Conservation (phyloP, 805 yeast species). For the Barnettozyma populi region DNA sequence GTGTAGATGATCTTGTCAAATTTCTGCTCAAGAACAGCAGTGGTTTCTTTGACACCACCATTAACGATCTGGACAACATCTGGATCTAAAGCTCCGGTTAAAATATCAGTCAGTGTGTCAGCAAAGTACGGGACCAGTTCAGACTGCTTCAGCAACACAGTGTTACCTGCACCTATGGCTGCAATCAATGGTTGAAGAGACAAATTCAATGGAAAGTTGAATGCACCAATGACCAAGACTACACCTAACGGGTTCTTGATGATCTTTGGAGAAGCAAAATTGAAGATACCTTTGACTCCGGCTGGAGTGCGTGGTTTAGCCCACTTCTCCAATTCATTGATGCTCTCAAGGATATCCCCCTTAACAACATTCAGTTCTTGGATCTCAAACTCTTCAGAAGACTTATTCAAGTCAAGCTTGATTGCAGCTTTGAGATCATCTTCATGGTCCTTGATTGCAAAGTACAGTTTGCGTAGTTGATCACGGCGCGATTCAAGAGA, state of each 20-base stretch:
- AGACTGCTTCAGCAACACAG: conserved; percentile 44
- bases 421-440: conserved; percentile 54
- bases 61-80: conserved; percentile 57
- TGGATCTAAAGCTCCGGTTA: conserved; percentile 48
- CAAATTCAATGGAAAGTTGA: conserved; percentile 72
- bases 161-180: conserved; percentile 83
- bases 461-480: conserved; percentile 64
- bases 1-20: conserved; percentile 85
- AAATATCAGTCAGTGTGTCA: conserved; percentile 46
- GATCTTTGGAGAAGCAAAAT: conserved; percentile 14
- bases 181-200: conserved; percentile 63
- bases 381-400: conserved; percentile 53
- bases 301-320: conserved; percentile 39
- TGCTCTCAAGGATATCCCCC: conserved; percentile 53
- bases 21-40: conserved; percentile 49
- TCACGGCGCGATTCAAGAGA: conserved; percentile 51
- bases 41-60: conserved; percentile 68
- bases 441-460: conserved; percentile 52
- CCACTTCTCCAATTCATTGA: conserved; percentile 58
- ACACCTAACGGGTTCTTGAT: conserved; percentile 49
- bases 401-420: conserved; percentile 59
- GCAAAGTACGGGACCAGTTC: conserved; percentile 67
- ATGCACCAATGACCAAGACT: conserved; percentile 70
- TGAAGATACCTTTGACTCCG: conserved; percentile 15
- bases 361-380: conserved; percentile 50